These are phyloP conservation scores for Acanthamoeba sp. DNA, from an alignment of 208 protist genomes.

Conservation along the genomic window DNA sequence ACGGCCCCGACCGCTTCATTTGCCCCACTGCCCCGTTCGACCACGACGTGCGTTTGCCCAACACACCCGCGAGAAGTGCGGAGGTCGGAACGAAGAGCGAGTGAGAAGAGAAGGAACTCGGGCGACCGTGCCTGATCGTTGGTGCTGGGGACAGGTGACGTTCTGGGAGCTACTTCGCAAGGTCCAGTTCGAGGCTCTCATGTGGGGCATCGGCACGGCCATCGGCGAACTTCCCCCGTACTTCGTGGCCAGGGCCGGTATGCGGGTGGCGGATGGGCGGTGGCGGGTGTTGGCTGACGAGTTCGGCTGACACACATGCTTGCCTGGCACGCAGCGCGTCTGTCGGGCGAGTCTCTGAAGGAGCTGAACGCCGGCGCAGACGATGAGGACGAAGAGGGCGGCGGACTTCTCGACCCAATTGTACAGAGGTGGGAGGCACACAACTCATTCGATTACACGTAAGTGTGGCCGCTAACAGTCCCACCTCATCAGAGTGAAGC, in stretches of 20 bases:
- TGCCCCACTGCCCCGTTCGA: neutral
- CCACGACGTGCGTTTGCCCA: slow-evolving; percentile 19
- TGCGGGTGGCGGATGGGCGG: too few relatives aligned
- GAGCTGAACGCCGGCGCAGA: neutral
- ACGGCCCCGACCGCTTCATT: neutral
- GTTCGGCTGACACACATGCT: too few relatives aligned
- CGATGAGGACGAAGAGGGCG: neutral
- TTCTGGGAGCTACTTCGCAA: slow-evolving; percentile 90
- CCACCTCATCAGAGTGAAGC: neutral
- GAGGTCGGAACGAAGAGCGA: too few relatives aligned
- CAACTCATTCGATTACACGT: neutral
- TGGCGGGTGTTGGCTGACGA: too few relatives aligned
- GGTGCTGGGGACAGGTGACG: slow-evolving; percentile 65
- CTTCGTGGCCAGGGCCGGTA: slow-evolving; percentile 93
- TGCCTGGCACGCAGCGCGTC: neutral
- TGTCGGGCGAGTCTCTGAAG: slow-evolving; percentile 22
- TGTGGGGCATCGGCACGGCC: slow-evolving; percentile 96
- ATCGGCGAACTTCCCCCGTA: slow-evolving; percentile 98
- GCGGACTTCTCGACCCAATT: neutral
- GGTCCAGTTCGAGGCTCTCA: slow-evolving; percentile 89
- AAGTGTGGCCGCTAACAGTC: too few relatives aligned
- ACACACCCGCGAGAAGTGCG: too few relatives aligned
- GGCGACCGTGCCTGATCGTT: neutral
- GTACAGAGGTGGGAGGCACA: neutral
- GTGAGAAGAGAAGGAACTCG: too few relatives aligned